These are phyloP conservation scores for Mrakia frigida DNA, from an alignment of 768 basidiomycete species.

Conservation along the genomic window DNA sequence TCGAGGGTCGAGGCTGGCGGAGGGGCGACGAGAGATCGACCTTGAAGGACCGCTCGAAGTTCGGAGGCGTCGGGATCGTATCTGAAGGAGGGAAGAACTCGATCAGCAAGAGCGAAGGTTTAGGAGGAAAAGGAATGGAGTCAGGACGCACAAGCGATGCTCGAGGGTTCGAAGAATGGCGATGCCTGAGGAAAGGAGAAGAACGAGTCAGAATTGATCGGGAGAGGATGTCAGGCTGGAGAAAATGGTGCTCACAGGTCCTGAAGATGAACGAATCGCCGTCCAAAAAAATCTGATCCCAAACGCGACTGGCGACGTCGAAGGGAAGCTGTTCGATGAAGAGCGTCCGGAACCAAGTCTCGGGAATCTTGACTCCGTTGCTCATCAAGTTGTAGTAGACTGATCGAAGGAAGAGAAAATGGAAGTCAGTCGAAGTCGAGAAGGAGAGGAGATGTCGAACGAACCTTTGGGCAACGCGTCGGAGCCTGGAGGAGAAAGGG, in stretches of 20 bases:
- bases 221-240: no score
- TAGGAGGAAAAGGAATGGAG: background rate
- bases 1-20: background rate
- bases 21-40: conserved; percentile 15
- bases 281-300: conserved; percentile 32
- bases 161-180: conserved; percentile 26
- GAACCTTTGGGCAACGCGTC: conserved; percentile 29
- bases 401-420: background rate
- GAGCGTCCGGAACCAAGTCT: conserved; percentile 24
- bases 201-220: background rate
- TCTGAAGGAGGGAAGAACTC: background rate
- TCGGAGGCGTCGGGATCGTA: conserved; percentile 23
- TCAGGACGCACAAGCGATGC: background rate
- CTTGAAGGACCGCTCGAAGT: conserved; percentile 13
- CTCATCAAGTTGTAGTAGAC: conserved; percentile 31
- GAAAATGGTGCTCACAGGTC: conserved; percentile 7
- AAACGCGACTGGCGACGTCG: conserved; percentile 14
- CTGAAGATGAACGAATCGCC: conserved; percentile 28
- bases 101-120: background rate
- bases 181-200: conserved; percentile 3
- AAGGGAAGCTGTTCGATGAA: conserved; percentile 29
- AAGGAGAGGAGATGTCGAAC: background rate
- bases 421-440: background rate
- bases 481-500: background rate
- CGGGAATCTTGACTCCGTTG: conserved; percentile 23